Base-by-base conservation (phyloP, 2,329 filamentous ascomycete genomes). In the Paramyrothecium sp. region DNA sequence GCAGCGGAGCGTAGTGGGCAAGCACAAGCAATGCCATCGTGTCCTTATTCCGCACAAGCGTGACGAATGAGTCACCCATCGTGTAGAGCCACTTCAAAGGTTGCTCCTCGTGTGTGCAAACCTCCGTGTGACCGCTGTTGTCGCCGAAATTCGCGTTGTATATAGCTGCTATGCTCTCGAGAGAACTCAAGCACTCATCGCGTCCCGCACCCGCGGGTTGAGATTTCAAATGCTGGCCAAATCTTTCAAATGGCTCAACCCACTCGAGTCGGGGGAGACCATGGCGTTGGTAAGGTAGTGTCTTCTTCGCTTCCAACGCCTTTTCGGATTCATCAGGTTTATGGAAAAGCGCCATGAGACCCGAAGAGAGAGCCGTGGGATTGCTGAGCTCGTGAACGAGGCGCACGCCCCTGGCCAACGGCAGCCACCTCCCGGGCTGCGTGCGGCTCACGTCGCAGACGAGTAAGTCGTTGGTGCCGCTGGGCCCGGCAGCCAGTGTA, bases 401-500 rank as follows among this genome's bases (percentile, higher is more conserved):
- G 17, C 66, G 60, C 26, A 68, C 65, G 2, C 64, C 66, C 30
- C 68, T 64, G 23, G 67, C 66, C 26, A 68, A 41, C 20, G 66
- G 64, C 30, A 68, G 53, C 64, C 64, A 68, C 22, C 65, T 61
- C 19, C 66, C 65, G 16, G 62, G 53, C 10, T 62, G 58, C 10
- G 58, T 58, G 21, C 67, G 61, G 26, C 58, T 63, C 30, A 63
- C 56, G 49, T 64, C 56, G 58, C 66, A 69, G 17, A 71, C 57
- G 13, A 71, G 64, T 3, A 71, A 61, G 30, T 71, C 69, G 30
- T 68, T 60, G 3, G 59, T 59, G 11, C 65, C 60, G 4, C 60
- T 63, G 2, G 69, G 69, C 2, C 69, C 69, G 7, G 68, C 67
- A 26, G 69, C 69, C 56, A 71, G 69, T 8, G 64, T 64, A 47